Percentiles rank a stretch among this genome's conserved stretches.
phyloP scores from a whole-genome alignment of 805 yeast species.

The Myxozyma monticola region DNA sequence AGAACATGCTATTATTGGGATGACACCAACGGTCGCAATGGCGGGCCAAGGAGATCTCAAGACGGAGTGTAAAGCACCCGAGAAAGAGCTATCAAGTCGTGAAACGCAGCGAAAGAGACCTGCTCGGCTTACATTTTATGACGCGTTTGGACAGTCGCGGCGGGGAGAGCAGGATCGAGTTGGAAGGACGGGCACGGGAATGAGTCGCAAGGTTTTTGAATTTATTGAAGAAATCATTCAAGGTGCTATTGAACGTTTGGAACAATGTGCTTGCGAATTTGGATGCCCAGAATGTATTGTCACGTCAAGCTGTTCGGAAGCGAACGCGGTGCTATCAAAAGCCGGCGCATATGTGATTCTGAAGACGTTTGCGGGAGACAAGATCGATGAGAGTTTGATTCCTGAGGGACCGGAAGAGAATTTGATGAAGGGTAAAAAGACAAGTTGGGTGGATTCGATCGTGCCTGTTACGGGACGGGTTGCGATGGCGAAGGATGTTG shows the following conservation, averaged over 20 bases:
- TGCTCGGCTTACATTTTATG: conserved; percentile 80
- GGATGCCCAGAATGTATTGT: conserved; percentile 90
- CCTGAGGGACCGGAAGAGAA: conserved; percentile 75
- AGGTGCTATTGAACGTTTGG: conserved; percentile 59
- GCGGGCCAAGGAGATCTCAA: conserved; percentile 55
- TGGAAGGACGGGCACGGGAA: conserved; percentile 47
- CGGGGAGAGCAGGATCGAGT: neutral
- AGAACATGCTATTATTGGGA: conserved; percentile 82
- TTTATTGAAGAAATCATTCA: conserved; percentile 65
- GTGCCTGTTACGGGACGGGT: conserved; percentile 56
- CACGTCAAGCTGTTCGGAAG: conserved; percentile 76
- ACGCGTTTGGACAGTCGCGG: conserved; percentile 48
- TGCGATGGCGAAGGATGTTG: conserved; percentile 60
- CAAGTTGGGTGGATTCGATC: conserved; percentile 60
- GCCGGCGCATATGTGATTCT: conserved; percentile 76
- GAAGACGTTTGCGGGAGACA: conserved; percentile 58
- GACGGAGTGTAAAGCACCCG: conserved; percentile 97
- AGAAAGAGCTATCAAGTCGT: conserved; percentile 83
- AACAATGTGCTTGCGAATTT: conserved; percentile 58
- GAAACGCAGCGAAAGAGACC: conserved; percentile 77
- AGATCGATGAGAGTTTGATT: conserved; percentile 45
- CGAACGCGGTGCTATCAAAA: conserved; percentile 79
- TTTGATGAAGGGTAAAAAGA: conserved; percentile 51
- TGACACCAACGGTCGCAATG: conserved; percentile 72
- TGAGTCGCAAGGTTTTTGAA: conserved; percentile 77